Conservation (phyloP, 805 yeast species). For the Metschnikowia baotianmanensis region DNA sequence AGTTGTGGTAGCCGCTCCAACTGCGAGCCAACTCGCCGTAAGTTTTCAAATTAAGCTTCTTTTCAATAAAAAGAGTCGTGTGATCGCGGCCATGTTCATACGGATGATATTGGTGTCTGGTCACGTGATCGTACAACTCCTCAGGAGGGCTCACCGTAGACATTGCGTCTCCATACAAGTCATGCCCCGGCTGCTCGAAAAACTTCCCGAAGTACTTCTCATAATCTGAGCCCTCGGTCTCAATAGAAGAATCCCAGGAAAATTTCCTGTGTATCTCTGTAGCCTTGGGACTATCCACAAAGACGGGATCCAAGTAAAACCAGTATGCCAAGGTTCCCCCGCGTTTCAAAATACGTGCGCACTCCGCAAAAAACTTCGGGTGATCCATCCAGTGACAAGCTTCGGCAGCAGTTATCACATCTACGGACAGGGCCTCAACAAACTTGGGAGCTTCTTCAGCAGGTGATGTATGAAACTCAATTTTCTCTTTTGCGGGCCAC, state of each 20-base stretch:
- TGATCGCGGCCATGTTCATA: conserved; percentile 19
- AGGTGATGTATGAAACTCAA: conserved; percentile 24
- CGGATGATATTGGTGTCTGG: conserved; percentile 27
- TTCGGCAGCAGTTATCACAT: conserved; percentile 75
- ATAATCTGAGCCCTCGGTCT: conserved; percentile 17
- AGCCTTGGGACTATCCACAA: conserved; percentile 51
- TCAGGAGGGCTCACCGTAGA: conserved; percentile 36
- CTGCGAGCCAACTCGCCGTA: conserved; percentile 31
- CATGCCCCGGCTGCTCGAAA: conserved; percentile 49
- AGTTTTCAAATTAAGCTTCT: conserved; percentile 19
- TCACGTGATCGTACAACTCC: conserved; percentile 24
- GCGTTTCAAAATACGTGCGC: conserved; percentile 48
- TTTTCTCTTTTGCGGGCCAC: conserved; percentile 6
- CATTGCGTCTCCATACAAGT: conserved; percentile 34
- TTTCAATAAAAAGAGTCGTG: conserved; percentile 25
- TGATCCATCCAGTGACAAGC: conserved; percentile 85
- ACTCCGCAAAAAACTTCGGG: conserved; percentile 48
- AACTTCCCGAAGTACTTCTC: conserved; percentile 50
- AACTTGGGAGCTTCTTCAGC: conserved; percentile 27
- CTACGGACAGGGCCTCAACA: conserved; percentile 39
- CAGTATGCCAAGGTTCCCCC: conserved; percentile 73
- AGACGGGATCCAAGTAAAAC: conserved; percentile 75
- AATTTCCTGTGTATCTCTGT: conserved; percentile 52
- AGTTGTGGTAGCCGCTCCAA: conserved; percentile 40
- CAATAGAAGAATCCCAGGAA: conserved; percentile 37